These are phyloP conservation scores for Styphnolobium japonicum DNA, from an alignment of 306 rosid species.

Conservation along the genomic window DNA sequence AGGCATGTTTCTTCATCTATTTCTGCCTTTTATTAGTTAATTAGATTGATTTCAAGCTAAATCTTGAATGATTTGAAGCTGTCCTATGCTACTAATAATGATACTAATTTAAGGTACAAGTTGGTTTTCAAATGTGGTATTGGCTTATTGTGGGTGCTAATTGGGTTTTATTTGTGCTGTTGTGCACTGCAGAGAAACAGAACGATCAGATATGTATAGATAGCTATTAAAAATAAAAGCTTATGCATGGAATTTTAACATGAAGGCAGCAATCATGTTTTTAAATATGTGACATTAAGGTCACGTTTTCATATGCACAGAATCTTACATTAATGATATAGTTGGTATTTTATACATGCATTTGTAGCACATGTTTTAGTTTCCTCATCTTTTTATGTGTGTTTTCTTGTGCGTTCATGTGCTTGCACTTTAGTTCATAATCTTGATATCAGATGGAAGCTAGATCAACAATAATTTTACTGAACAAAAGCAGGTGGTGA, in stretches of 20 bases:
- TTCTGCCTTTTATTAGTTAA: slow-evolving; percentile 12
- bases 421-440: background rate
- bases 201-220: background rate
- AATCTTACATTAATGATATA: too few species aligned
- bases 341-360: background rate
- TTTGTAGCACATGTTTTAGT: background rate
- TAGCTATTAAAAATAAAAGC: background rate
- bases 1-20: slow-evolving; percentile 50
- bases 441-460: background rate
- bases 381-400: background rate
- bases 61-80: slow-evolving; percentile 1
- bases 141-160: background rate
- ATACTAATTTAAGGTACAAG: background rate
- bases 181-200: background rate
- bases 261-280: background rate
- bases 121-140: background rate
- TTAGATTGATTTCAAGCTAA: slow-evolving; percentile 10
- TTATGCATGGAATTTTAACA: background rate
- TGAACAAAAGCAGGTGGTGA: background rate
- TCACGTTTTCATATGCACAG: background rate
- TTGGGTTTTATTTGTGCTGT: background rate
- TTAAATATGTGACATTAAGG: background rate
- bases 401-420: background rate
- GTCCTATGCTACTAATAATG: background rate
- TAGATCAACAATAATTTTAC: background rate